Evolutionary conservation across 2,329 filamentous ascomycete species (phyloP), one percentile per base, ranked within the genome.

Genomic region (Drechslerella dactyloides): DNA sequence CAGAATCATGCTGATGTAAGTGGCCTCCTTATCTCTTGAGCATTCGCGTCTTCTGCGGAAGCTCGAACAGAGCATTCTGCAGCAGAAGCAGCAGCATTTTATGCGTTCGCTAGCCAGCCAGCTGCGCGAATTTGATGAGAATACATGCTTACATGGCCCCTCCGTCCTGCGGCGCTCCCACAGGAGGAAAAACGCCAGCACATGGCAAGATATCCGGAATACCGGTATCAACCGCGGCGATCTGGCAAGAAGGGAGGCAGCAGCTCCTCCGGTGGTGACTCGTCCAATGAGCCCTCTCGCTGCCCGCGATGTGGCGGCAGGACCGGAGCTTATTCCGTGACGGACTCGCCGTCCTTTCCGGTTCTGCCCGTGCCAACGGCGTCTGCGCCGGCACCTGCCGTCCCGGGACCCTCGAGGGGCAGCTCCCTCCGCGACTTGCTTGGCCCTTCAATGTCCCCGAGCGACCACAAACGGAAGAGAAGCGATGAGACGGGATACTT

Each of bases 181-280:
- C 75, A 89, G 86, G 86, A 96, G 81, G 94, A 97, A 80, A 97
- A 97, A 82, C 83, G 87, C 73, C 89, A 90, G 17, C 94, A 99
- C 79, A 89, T 91, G 77, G 87, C 88, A 74, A 90, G 93, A 80
- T 96, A 97, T 79, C 94, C 94, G 1, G 89, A 91, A 75, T 99
- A 99, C 81, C 88, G 92, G 74, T 99, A 97, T 78, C 91, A 96
- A 79, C 94, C 94, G 37, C 88, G 90, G 19, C 86, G 90, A 37
- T 86, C 85, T 74, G 80, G 80, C 11, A 81, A 78, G 64, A 78
- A 78, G 66, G 80, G 80, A 46, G 79, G 75, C 46, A 50, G 76
- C 6, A 73, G 75, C 13, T 77, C 76, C 13, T 77, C 79, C 6
- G 77, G 78, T 1, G 77, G 78, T 74, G 80, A 80, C 21, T 50